Evolutionary conservation across 176 grass and related monocot species (phyloP).

Genomic region (Carex parvula): DNA sequence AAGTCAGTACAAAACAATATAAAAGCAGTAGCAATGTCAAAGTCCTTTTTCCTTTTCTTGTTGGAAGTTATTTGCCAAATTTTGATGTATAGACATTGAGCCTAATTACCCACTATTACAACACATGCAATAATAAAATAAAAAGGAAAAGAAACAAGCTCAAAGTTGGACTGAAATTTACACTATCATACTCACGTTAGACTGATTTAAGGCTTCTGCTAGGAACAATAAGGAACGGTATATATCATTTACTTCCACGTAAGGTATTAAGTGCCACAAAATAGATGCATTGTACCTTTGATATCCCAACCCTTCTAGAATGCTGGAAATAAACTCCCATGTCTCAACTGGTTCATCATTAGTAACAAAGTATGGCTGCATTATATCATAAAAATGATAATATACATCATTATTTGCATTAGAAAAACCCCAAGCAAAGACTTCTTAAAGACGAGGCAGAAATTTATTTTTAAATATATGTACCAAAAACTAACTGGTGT

Average conservation of each 20-base stretch:
- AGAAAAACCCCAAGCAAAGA: not conserved
- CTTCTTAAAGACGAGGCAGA: not conserved
- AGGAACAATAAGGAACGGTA: not conserved
- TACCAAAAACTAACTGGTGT: not conserved
- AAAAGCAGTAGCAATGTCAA: not conserved
- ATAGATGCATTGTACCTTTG: slow-evolving; percentile 49
- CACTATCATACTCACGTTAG: not conserved
- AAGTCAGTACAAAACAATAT: not conserved
- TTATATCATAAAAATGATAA: slow-evolving; percentile 24
- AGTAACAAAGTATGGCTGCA: slow-evolving; percentile 83
- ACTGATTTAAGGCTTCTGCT: not conserved
- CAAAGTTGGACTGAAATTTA: not conserved
- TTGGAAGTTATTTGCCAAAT: not conserved
- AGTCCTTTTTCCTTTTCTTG: not conserved
- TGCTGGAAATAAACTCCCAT: slow-evolving; percentile 84
- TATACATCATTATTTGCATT: not conserved
- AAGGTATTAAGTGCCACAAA: not conserved
- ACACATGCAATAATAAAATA: not conserved
- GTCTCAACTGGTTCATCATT: slow-evolving; percentile 66
- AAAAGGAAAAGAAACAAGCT: slow-evolving; percentile 7
- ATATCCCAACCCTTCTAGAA: slow-evolving; percentile 75
- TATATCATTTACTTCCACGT: not conserved
- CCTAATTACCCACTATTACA: not conserved
- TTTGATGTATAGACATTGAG: not conserved
- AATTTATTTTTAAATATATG: not conserved